These are phyloP conservation scores for Atractiella rhizophila DNA, from an alignment of 768 basidiomycete genomes.

Conservation along the genomic window DNA sequence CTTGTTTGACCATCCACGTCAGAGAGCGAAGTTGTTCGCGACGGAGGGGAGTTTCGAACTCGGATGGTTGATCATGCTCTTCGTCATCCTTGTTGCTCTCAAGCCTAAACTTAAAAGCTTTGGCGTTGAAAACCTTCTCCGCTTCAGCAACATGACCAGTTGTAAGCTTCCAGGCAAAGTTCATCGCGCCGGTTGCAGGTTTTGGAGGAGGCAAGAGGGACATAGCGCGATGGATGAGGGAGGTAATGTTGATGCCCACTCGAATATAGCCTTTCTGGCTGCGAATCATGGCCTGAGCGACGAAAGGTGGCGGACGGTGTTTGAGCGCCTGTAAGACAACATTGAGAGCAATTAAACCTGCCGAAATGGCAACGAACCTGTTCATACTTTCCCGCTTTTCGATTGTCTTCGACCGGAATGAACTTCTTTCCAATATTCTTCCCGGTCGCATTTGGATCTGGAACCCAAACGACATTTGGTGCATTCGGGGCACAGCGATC, in stretches of 20 bases:
- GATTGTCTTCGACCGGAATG: conserved; percentile 51
- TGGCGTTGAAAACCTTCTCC: no score
- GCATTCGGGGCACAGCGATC: no score
- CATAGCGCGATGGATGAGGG: conserved; percentile 61
- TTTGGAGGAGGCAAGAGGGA: conserved; percentile 47
- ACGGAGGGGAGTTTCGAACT: no score
- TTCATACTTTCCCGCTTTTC: conserved; percentile 71
- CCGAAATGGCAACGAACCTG: conserved; percentile 22
- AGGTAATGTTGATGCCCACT: conserved; percentile 66
- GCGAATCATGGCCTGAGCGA: conserved; percentile 46
- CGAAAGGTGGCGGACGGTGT: conserved; percentile 56
- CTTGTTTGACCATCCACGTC: conserved; percentile 73
- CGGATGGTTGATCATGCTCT: conserved; percentile 37
- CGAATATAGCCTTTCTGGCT: conserved; percentile 35
- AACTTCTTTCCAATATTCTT: conserved; percentile 32
- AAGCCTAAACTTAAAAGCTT: conserved; percentile 46
- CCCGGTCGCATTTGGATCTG: no score
- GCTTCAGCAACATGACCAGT: no score
- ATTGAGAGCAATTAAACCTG: no score
- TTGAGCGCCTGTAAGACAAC: conserved; percentile 34
- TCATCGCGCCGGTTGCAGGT: conserved; percentile 15
- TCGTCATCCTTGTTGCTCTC: conserved; percentile 32
- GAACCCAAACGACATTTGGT: no score
- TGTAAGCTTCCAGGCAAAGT: no score
- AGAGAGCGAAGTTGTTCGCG: conserved; percentile 71